Percentiles rank a stretch among this genome's conserved stretches.
phyloP scores from a whole-genome alignment of 371 early-diverging fungal genomes.

The Sanchytrium tribonematis region DNA sequence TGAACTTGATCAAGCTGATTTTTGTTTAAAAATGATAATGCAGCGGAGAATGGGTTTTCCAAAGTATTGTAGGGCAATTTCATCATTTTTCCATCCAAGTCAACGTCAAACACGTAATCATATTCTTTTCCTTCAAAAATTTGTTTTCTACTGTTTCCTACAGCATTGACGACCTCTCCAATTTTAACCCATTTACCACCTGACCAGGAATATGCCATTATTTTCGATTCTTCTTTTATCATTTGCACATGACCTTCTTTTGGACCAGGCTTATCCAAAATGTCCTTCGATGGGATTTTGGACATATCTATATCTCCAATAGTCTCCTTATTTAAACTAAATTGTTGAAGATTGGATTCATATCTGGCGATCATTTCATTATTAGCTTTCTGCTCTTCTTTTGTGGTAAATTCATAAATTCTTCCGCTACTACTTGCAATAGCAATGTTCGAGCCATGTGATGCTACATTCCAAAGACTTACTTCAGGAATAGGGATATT shows the following conservation, averaged over 20 bases:
- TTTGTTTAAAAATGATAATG: conserved; percentile 53
- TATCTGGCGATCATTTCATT: not conserved
- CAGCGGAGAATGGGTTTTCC: conserved; percentile 78
- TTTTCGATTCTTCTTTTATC: not conserved
- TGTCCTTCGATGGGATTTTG: conserved; percentile 47
- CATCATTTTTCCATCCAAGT: conserved; percentile 44
- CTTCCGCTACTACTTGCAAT: not conserved
- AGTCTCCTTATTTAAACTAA: not conserved
- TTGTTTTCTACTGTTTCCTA: conserved; percentile 36
- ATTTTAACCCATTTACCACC: conserved; percentile 44
- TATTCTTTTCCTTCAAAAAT: conserved; percentile 61
- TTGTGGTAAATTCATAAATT: not conserved
- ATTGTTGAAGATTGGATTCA: not conserved
- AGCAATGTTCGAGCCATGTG: not conserved
- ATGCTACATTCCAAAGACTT: not conserved
- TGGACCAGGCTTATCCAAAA: conserved; percentile 32
- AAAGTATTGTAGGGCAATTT: conserved; percentile 75
- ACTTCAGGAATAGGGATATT: not conserved
- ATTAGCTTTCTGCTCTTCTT: not conserved
- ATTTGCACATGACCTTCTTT: not conserved
- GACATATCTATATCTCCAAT: conserved; percentile 55
- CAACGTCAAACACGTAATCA: conserved; percentile 91
- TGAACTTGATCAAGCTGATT: conserved; percentile 48
- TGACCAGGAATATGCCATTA: not conserved
- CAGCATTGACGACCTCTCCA: conserved; percentile 78